Base-by-base conservation (phyloP, 2,329 filamentous ascomycete species). In the Orbilia oligospora region DNA sequence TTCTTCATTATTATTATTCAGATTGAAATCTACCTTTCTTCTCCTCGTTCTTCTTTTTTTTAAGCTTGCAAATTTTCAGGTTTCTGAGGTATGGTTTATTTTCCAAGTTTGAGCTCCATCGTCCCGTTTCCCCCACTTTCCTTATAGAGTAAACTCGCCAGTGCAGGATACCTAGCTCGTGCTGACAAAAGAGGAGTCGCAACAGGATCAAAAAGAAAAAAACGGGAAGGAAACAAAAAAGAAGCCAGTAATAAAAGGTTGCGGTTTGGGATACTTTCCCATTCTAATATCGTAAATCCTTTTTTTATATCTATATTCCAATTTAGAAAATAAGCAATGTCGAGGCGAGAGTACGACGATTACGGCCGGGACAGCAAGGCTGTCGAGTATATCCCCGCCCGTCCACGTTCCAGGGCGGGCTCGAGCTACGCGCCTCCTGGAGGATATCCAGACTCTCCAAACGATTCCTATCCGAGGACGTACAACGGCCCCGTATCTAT, bases 401-500 rank as follows among this genome's bases (percentile, higher is more conserved):
- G 61, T 20, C 67, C 66, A 22, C 58, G 36, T 36, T 71, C 66
- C 46, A 44, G 67, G 55, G 48, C 48, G 14, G 73, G 73, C 18
- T 46, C 71, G 30, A 58, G 33, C 49, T 72, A 72, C 24, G 61
- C 69, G n/a, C 61, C 73, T 27, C 73, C 73, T 67, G 73, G 73
- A 27, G 73, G 73, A 22, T 77, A 67, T 41, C 73, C 73, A 20
- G 73, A 77, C 63, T 77, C 73, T 36, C 73, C 73, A 30, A 71
- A 71, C 38, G 67, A 71, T 41, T 53, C 66, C 24, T 71, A 77
- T 49, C 73, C 73, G 38, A 77, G 73, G 22, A 44, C 55, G 16
- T 71, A 71, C 44, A 63, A 58, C 22, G 58, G 58, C 18, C 41
- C 72, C 14, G 51, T 67, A 24, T 27, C 73, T 24, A 77, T 71